Percentiles rank a stretch among this genome's conserved stretches.
phyloP scores from a whole-genome alignment of 2,329 filamentous ascomycete species.

The Ophiosphaerella narmari region DNA sequence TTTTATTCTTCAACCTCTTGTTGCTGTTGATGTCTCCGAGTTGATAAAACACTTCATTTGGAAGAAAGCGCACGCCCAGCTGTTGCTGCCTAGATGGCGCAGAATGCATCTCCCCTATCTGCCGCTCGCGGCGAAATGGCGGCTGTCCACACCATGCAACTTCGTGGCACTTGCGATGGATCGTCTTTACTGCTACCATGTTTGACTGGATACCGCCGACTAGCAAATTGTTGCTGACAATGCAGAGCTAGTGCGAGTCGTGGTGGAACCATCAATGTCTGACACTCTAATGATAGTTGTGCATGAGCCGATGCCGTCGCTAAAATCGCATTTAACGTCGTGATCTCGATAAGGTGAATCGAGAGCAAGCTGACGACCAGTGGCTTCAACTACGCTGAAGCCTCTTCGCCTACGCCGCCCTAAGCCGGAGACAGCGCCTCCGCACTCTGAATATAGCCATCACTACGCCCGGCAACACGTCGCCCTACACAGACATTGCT shows the following conservation, averaged over 20 bases:
- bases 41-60: too few species aligned
- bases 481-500: slow-evolving; percentile 13
- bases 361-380: background rate
- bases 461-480: slow-evolving; percentile 11
- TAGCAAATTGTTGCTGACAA: slow-evolving; percentile 23
- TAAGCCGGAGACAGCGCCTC: slow-evolving; percentile 15
- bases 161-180: slow-evolving; percentile 10
- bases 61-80: background rate
- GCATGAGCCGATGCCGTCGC: slow-evolving; percentile 21
- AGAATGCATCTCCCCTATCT: slow-evolving; percentile 21
- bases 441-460: slow-evolving; percentile 10
- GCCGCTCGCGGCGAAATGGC: slow-evolving; percentile 17
- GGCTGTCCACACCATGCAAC: slow-evolving; percentile 13
- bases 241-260: slow-evolving; percentile 24
- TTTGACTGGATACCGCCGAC: slow-evolving; percentile 1
- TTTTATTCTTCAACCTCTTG: background rate
- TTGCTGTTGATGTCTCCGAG: background rate
- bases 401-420: background rate
- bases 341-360: slow-evolving; percentile 3
- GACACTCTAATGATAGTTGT: slow-evolving; percentile 12
- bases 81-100: slow-evolving; percentile 28
- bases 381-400: background rate
- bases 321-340: slow-evolving; percentile 5
- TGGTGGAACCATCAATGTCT: slow-evolving; percentile 21
- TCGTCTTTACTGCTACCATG: too few species aligned